A percentile compares a stretch with the other conserved stretches of the same genome.
These are phyloP conservation scores for Phaeophleospora eucalypticola DNA, from an alignment of 2,329 filamentous ascomycete species.

Conservation along the genomic window DNA sequence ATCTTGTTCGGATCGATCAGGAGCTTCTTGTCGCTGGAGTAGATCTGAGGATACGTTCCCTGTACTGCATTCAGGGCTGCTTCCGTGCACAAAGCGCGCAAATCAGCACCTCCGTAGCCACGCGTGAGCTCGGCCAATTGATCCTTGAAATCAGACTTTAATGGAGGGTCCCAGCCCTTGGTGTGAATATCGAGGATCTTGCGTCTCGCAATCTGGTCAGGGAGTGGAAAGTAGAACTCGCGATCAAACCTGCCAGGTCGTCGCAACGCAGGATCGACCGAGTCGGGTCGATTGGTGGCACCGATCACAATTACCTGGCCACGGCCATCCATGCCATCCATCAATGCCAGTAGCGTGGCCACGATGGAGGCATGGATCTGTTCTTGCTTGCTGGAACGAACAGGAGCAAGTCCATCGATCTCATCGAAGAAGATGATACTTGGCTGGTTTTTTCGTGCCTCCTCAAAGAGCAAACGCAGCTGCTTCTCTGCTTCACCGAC, in stretches of 20 bases:
- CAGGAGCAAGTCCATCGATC: constrained; percentile 93
- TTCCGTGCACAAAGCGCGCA: constrained; percentile 91
- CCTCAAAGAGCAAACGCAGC: constrained; percentile 86
- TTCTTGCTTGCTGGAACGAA: constrained; percentile 95
- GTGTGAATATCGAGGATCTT: constrained; percentile 95
- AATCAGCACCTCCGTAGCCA: constrained; percentile 92
- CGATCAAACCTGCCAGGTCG: constrained; percentile 92
- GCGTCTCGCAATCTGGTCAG: constrained; percentile 72
- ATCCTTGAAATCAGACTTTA: constrained; percentile 74
- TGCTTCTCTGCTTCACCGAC: constrained; percentile 97
- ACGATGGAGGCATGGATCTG: constrained; percentile 98
- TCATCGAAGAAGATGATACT: constrained; percentile 99
- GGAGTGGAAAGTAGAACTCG: constrained; percentile 96
- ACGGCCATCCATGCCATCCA: constrained; percentile 98
- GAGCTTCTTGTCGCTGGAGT: constrained; percentile 83
- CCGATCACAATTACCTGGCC: constrained; percentile 98
- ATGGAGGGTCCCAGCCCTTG: constrained; percentile 76
- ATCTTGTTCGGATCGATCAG: constrained; percentile 82
- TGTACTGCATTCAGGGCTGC: constrained; percentile 94
- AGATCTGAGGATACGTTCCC: constrained; percentile 93
- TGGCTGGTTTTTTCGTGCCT: constrained; percentile 89
- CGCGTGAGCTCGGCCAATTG: constrained; percentile 85
- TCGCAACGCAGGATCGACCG: constrained; percentile 91
- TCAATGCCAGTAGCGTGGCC: constrained; percentile 84
- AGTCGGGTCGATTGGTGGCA: constrained; percentile 95